A percentile compares a stretch with the other conserved stretches of the same genome.
Evolutionary conservation across 495 filamentous ascomycete genomes (phyloP).

Genomic region (Staphylotrichum tortipilum): DNA sequence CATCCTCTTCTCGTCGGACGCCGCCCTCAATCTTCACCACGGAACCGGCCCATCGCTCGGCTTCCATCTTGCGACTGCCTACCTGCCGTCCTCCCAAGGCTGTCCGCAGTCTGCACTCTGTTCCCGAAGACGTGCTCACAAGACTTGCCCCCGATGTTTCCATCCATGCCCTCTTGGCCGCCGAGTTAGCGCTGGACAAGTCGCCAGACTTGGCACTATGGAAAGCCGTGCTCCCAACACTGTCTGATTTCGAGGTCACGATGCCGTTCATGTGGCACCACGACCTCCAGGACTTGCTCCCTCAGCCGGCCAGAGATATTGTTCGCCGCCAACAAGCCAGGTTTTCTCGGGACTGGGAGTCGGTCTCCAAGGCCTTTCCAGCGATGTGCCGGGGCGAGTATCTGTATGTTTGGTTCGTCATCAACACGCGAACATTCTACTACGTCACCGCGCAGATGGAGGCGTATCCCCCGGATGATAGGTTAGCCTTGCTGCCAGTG

Average conservation of each 20-base stretch:
- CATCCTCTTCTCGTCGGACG: conserved; percentile 7
- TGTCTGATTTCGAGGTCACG: conserved; percentile 44
- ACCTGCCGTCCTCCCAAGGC: not conserved
- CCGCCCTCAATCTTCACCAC: conserved; percentile 12
- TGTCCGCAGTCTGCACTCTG: not conserved
- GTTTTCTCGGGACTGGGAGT: too few relatives aligned
- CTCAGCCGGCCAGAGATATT: conserved; percentile 29
- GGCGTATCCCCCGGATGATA: conserved; percentile 42
- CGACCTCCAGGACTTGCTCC: conserved; percentile 31
- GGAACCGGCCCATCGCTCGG: conserved; percentile 21
- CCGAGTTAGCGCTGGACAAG: conserved; percentile 37
- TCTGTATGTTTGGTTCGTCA: conserved; percentile 57
- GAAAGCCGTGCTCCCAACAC: conserved; percentile 54
- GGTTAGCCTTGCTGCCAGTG: conserved; percentile 60
- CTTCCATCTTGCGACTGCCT: conserved; percentile 24
- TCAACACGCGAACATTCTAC: conserved; percentile 63
- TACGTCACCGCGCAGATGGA: conserved; percentile 18
- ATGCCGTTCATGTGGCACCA: conserved; percentile 57
- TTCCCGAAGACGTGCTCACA: not conserved
- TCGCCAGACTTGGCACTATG: conserved; percentile 31
- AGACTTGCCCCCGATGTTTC: conserved; percentile 35
- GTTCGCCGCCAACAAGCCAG: conserved; percentile 38
- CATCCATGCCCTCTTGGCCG: conserved; percentile 50
- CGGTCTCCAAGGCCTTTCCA: too few relatives aligned
- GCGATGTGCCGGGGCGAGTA: conserved; percentile 41